Evolutionary conservation across 2,329 filamentous ascomycete genomes (phyloP).

Genomic region (Exophiala mesophila): DNA sequence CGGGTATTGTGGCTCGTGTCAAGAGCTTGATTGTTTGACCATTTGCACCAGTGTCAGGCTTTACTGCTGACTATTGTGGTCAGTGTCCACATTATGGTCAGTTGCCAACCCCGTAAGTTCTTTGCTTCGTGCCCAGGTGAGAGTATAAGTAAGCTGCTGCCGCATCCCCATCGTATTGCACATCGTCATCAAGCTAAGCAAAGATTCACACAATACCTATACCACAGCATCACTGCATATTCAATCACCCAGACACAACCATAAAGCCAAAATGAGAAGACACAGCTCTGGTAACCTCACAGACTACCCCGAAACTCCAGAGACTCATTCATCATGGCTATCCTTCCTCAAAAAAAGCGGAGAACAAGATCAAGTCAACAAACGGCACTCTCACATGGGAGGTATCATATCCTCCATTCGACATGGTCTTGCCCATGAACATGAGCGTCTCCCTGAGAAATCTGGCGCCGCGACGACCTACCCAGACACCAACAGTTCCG

Average conservation of each 20-base stretch:
- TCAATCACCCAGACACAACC: too few species aligned
- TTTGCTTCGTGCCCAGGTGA: not conserved
- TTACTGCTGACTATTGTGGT: too few species aligned
- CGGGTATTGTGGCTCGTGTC: not conserved
- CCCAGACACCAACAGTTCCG: conserved; percentile 2
- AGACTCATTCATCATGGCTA: not conserved
- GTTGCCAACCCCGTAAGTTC: not conserved
- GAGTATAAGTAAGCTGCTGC: too few species aligned
- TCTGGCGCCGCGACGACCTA: not conserved
- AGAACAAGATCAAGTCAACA: not conserved
- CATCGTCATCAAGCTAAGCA: too few species aligned
- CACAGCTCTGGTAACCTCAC: not conserved
- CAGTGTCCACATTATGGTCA: too few species aligned
- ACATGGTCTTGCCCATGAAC: conserved; percentile 13
- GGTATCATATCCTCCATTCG: conserved; percentile 17
- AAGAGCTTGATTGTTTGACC: too few species aligned
- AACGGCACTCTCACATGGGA: conserved; percentile 15
- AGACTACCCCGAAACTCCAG: not conserved
- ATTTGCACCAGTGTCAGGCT: too few species aligned
- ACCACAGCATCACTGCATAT: too few species aligned
- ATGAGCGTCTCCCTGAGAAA: conserved; percentile 8
- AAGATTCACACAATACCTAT: too few species aligned
- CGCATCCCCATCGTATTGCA: too few species aligned
- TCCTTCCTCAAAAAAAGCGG: not conserved
- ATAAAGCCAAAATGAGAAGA: not conserved